These are phyloP conservation scores for Sisymbrium altissimum DNA, from an alignment of 345 rosid genomes.

Conservation along the genomic window DNA sequence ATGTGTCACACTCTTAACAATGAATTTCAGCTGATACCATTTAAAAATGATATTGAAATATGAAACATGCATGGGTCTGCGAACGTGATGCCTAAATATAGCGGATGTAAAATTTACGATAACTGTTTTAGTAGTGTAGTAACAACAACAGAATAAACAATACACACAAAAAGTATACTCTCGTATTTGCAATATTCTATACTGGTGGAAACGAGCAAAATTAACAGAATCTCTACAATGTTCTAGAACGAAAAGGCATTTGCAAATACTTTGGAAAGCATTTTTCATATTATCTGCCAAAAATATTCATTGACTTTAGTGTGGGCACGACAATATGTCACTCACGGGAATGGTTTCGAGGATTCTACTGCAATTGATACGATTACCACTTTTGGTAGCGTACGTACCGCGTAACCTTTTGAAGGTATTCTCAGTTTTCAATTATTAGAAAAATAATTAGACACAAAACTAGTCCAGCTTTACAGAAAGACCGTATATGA, in stretches of 20 bases:
- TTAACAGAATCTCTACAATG: neutral
- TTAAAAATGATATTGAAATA: neutral
- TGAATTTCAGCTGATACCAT: neutral
- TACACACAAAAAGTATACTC: neutral
- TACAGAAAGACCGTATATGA: neutral
- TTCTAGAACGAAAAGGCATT: neutral
- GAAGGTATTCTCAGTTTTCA: neutral
- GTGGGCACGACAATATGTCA: slow-evolving; percentile 25
- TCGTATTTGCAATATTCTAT: neutral
- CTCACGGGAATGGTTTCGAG: slow-evolving; percentile 9
- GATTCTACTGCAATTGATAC: slow-evolving; percentile 23
- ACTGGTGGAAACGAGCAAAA: neutral
- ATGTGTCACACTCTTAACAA: neutral
- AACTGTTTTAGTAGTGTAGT: neutral
- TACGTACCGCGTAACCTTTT: slow-evolving; percentile 24
- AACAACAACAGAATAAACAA: neutral
- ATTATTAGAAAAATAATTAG: neutral
- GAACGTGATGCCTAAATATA: neutral
- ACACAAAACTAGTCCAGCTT: neutral
- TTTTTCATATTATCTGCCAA: neutral
- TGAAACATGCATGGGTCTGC: neutral
- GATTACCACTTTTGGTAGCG: slow-evolving; percentile 23
- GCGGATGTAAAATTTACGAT: neutral
- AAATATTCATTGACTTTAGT: slow-evolving; percentile 22
- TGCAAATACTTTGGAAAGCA: slow-evolving; percentile 22